These are phyloP conservation scores for Aureobasidium vineae DNA, from an alignment of 2,329 filamentous ascomycete species.

Conservation along the genomic window DNA sequence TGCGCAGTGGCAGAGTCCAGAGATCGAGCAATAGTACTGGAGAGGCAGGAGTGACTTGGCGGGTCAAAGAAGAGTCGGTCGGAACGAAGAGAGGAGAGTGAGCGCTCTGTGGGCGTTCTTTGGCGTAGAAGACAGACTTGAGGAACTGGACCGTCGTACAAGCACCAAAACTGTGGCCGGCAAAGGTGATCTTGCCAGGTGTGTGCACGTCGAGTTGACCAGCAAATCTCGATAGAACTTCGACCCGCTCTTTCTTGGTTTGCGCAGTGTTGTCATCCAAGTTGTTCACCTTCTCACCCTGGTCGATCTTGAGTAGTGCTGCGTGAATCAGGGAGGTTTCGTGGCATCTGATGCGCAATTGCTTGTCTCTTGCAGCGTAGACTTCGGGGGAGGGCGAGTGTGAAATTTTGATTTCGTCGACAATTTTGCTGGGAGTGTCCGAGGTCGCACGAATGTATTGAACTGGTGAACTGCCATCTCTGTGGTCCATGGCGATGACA, in stretches of 20 bases:
- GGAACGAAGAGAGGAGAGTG: conserved; percentile 63
- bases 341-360: conserved; percentile 74
- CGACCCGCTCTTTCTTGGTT: conserved; percentile 40
- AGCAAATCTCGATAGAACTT: conserved; percentile 59
- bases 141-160: conserved; percentile 72
- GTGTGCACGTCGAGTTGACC: conserved; percentile 64
- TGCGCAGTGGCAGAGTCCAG: conserved; percentile 73
- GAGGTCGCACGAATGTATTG: conserved; percentile 65
- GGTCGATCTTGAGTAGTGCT: conserved; percentile 65
- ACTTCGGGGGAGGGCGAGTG: conserved; percentile 66
- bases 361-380: conserved; percentile 65
- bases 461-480: conserved; percentile 77
- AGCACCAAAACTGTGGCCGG: conserved; percentile 79
- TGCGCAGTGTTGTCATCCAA: conserved; percentile 45
- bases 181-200: conserved; percentile 71
- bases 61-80: conserved; percentile 51
- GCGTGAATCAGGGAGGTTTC: conserved; percentile 71
- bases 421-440: conserved; percentile 41
- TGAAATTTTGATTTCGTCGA: conserved; percentile 50
- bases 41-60: conserved; percentile 66
- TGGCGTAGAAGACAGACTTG: conserved; percentile 72
- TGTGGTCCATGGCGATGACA: conserved; percentile 77
- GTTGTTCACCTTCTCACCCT: conserved; percentile 50
- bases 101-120: conserved; percentile 41
- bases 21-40: conserved; percentile 72